These are phyloP conservation scores for Dichotomopilus funicola DNA, from an alignment of 2,329 filamentous ascomycete species.

Conservation along the genomic window DNA sequence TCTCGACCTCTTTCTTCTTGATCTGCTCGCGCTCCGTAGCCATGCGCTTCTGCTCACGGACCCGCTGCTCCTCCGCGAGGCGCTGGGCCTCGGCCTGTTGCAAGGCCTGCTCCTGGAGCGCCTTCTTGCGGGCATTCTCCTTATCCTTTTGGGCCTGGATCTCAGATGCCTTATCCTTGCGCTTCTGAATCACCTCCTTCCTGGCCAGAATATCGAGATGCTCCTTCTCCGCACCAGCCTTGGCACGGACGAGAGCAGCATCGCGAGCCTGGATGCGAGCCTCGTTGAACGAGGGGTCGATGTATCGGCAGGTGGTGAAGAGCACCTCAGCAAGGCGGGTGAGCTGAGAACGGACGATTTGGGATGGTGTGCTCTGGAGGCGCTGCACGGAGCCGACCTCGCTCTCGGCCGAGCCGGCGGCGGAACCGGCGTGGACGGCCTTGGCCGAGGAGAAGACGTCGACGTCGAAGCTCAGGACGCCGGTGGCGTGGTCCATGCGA, in stretches of 20 bases:
- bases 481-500: slow-evolving; percentile 90
- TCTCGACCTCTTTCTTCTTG: slow-evolving; percentile 88
- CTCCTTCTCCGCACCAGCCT: slow-evolving; percentile 85
- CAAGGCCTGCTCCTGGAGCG: slow-evolving; percentile 76
- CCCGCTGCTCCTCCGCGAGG: slow-evolving; percentile 84
- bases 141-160: slow-evolving; percentile 82
- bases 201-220: slow-evolving; percentile 78
- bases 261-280: slow-evolving; percentile 71
- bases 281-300: slow-evolving; percentile 84
- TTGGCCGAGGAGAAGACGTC: slow-evolving; percentile 98
- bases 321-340: slow-evolving; percentile 86
- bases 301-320: slow-evolving; percentile 90
- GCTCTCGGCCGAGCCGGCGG: slow-evolving; percentile 77
- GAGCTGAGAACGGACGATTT: slow-evolving; percentile 93
- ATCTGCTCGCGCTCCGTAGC: slow-evolving; percentile 85
- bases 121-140: slow-evolving; percentile 84
- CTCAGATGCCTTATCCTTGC: slow-evolving; percentile 92
- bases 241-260: slow-evolving; percentile 71
- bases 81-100: slow-evolving; percentile 86
- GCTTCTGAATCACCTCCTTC: slow-evolving; percentile 89
- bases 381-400: slow-evolving; percentile 84
- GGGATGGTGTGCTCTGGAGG: slow-evolving; percentile 93
- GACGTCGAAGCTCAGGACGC: slow-evolving; percentile 92
- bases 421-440: slow-evolving; percentile 77
- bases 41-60: slow-evolving; percentile 79